Evolutionary conservation across 306 rosid species (phyloP), one percentile per base, ranked within the genome.

Genomic region (Pyrus communis): DNA sequence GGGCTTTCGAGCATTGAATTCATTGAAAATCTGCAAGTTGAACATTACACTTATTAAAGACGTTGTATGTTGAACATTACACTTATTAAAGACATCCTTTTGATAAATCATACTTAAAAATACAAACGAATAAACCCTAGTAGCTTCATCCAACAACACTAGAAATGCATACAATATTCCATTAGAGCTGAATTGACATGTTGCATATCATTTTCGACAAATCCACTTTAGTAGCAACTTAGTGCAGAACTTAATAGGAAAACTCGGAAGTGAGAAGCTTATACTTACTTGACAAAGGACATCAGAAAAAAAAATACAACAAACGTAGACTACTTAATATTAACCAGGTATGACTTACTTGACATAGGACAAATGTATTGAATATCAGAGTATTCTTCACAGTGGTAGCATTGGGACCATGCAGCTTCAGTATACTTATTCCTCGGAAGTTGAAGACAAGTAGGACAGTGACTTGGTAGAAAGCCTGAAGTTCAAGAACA

Each of bases 301-400:
- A 28, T 67, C 35, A 73, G 52, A n/a, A 22, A 33, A 22, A 33
- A 4, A 19, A 31, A 54, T 11, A 30, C 31, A 13, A 54, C 40
- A 58, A n/a, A 57, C 9, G 43, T 22, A 15, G 21, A 49, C 19
- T 15, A 35, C 38, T 21, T 2, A 25, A 38, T 66, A 58, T 11
- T 35, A 72, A 59, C 21, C 8, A 12, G 60, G 21, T 27, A 30
- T 31, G 46, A 82, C 93, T 84, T 88, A 95, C 98, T 80, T 90
- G 98, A 72, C 97, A 95, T 62, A 92, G 91, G 81, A 95, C 98
- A 82, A 95, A 95, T 9, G 98, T 80, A 78, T 95, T 95, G 85
- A 95, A 95, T 84, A 95, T 95, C 84, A 95, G 64, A 5, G 97
- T 88, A 86, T 95, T 91, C 90, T 92, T 90, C 87, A 89, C 84